Evolutionary conservation across 441 rosid species (phyloP).

Genomic region (Erodium moschatum): DNA sequence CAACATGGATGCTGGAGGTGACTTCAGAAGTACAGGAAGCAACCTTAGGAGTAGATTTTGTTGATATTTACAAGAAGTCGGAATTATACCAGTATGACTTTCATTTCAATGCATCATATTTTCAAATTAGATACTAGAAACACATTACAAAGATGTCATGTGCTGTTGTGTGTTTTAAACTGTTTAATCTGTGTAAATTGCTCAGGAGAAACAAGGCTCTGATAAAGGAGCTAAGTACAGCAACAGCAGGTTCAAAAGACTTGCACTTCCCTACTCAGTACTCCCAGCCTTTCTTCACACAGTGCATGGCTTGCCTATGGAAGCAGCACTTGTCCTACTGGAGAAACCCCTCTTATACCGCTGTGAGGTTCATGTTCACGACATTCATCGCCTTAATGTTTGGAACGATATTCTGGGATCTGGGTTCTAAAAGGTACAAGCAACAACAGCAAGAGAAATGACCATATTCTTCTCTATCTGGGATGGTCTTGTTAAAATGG

Average conservation of each 20-base stretch:
- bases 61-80: conserved; percentile 52
- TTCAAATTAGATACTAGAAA: neutral
- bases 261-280: conserved; percentile 49
- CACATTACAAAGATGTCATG: neutral
- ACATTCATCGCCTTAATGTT: conserved; percentile 30
- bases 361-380: conserved; percentile 61
- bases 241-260: conserved; percentile 54
- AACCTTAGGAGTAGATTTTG: conserved; percentile 47
- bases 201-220: conserved; percentile 70
- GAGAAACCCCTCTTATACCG: conserved; percentile 75
- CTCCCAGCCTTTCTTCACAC: conserved; percentile 53
- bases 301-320: conserved; percentile 71
- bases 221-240: conserved; percentile 42
- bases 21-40: conserved; percentile 47
- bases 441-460: neutral
- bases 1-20: conserved; percentile 88
- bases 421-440: conserved; percentile 52
- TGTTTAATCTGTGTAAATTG: neutral
- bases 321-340: conserved; percentile 74
- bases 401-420: conserved; percentile 71
- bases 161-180: too few relatives aligned
- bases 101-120: neutral
- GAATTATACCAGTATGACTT: conserved; percentile 45
- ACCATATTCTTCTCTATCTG: too few relatives aligned
- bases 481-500: too few relatives aligned